These are phyloP conservation scores for Taphrina sp. DNA, from an alignment of 1,139 yeast genomes.

Conservation along the genomic window DNA sequence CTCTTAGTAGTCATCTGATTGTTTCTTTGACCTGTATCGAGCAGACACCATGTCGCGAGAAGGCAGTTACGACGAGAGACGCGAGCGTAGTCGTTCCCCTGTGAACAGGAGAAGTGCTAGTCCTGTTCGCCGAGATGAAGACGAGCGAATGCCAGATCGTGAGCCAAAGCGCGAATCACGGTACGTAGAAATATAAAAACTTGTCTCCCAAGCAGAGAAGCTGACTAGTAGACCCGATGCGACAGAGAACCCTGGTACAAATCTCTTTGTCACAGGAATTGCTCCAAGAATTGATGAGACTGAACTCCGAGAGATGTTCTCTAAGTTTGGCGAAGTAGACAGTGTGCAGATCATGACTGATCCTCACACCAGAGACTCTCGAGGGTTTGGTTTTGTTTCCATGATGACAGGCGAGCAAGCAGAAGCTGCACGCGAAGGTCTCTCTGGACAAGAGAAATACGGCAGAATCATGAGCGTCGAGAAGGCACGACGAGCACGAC, in stretches of 20 bases:
- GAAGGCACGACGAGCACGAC: slow-evolving; percentile 46
- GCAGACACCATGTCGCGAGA: slow-evolving; percentile 12
- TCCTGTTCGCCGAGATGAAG: slow-evolving; percentile 25
- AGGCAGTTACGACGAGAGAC: slow-evolving; percentile 7
- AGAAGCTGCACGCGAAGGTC: slow-evolving; percentile 43
- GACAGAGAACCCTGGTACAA: slow-evolving; percentile 44
- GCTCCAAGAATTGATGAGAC: slow-evolving; percentile 43
- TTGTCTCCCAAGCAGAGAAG: not conserved
- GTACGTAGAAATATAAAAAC: not conserved
- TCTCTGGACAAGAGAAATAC: slow-evolving; percentile 43
- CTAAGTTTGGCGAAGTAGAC: slow-evolving; percentile 44
- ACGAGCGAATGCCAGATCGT: slow-evolving; percentile 31
- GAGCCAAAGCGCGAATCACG: slow-evolving; percentile 20
- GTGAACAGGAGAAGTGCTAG: slow-evolving; percentile 12
- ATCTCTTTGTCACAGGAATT: slow-evolving; percentile 47
- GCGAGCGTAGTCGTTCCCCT: slow-evolving; percentile 23
- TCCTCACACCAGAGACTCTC: slow-evolving; percentile 46
- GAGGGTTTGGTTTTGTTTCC: slow-evolving; percentile 48
- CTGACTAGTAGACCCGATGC: slow-evolving; percentile 9
- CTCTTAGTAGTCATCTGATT: no score
- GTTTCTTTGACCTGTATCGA: no score
- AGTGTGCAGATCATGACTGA: slow-evolving; percentile 46
- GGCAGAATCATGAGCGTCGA: slow-evolving; percentile 45
- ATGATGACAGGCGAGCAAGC: slow-evolving; percentile 44
- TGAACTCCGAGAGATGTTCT: slow-evolving; percentile 44